Percentiles rank a stretch among this genome's conserved stretches.
Conservation (phyloP, 345 rosid genomes). For the Salix dunnii region DNA sequence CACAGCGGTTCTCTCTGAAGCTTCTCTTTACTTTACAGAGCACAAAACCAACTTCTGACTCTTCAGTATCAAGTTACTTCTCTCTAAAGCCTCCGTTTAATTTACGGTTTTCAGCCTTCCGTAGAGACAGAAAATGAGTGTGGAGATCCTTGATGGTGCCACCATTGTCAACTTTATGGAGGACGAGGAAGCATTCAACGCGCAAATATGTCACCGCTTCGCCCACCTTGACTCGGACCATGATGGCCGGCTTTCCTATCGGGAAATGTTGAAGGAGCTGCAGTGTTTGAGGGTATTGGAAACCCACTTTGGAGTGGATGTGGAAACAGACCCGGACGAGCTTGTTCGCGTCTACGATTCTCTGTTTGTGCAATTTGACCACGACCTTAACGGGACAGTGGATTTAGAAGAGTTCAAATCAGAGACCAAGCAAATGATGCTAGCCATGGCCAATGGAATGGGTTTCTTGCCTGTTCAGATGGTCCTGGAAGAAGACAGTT, state of each 20-base stretch:
- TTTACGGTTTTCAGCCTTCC: background rate
- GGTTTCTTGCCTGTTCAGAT: slow-evolving; percentile 50
- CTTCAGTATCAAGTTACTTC: background rate
- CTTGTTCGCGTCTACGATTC: slow-evolving; percentile 23
- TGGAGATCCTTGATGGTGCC: slow-evolving; percentile 32
- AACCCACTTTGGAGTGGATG: slow-evolving; percentile 38
- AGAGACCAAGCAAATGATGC: slow-evolving; percentile 44
- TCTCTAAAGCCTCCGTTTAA: no score
- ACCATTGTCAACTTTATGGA: slow-evolving; percentile 41
- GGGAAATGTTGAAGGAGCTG: slow-evolving; percentile 42
- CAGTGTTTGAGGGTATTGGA: slow-evolving; percentile 40
- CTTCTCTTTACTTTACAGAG: background rate
- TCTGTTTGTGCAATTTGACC: slow-evolving; percentile 36
- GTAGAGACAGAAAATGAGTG: slow-evolving; percentile 30
- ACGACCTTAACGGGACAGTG: slow-evolving; percentile 34
- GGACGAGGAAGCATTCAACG: slow-evolving; percentile 43
- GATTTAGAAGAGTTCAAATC: slow-evolving; percentile 47
- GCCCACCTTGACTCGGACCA: slow-evolving; percentile 29
- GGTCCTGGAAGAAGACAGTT: slow-evolving; percentile 46
- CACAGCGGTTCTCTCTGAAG: no score
- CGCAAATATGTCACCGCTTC: slow-evolving; percentile 20
- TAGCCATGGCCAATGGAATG: slow-evolving; percentile 45
- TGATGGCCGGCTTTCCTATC: slow-evolving; percentile 40
- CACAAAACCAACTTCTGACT: background rate
- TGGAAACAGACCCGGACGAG: slow-evolving; percentile 27